phyloP scores from a whole-genome alignment of 169 alveolate species.

The Neospora caninum region DNA sequence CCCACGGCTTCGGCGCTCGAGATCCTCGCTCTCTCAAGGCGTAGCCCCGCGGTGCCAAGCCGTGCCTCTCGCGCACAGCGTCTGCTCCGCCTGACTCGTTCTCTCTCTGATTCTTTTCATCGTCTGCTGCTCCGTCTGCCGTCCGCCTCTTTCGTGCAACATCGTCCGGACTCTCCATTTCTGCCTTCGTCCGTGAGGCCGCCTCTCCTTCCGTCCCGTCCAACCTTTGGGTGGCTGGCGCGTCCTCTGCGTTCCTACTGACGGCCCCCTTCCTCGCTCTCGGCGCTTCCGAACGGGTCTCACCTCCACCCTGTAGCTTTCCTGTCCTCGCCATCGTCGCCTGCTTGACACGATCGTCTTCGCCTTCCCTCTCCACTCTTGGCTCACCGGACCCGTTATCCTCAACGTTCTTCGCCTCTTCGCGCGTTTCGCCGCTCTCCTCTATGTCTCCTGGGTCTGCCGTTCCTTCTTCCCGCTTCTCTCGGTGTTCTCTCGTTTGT shows the following conservation, averaged over 20 bases:
- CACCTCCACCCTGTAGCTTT: neutral
- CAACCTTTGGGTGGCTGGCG: neutral
- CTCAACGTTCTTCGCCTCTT: neutral
- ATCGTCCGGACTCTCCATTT: too few relatives aligned
- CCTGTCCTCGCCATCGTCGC: neutral
- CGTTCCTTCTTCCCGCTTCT: neutral
- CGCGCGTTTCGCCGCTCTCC: neutral
- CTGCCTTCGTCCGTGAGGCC: too few relatives aligned
- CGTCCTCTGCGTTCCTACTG: neutral
- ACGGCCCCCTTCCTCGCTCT: neutral
- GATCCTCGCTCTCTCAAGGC: too few relatives aligned
- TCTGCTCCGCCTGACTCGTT: too few relatives aligned
- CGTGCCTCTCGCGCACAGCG: too few relatives aligned
- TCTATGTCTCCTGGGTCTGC: neutral
- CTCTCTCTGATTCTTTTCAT: neutral
- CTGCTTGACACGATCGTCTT: neutral
- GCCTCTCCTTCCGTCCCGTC: too few relatives aligned
- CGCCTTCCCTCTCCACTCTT: neutral
- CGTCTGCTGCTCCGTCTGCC: neutral
- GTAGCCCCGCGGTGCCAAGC: too few relatives aligned
- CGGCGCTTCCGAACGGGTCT: neutral
- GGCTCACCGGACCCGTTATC: neutral
- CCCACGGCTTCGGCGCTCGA: too few relatives aligned
- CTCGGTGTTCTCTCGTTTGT: neutral
- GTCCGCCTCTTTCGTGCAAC: too few relatives aligned